phyloP scores from a whole-genome alignment of 306 rosid genomes.

The Senna siamea region DNA sequence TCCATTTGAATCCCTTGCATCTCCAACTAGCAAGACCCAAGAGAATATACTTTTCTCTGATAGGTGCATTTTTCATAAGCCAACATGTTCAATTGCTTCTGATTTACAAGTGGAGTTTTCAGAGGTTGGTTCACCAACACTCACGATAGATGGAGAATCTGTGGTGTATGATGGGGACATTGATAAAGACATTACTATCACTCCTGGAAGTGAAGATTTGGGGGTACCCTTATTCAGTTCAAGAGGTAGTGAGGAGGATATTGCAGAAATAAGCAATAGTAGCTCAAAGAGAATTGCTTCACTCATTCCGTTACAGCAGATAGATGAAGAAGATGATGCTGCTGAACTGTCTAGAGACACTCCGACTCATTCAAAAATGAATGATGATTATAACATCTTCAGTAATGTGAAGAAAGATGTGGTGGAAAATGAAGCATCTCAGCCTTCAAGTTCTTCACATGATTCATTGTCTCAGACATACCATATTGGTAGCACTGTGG shows the following conservation, averaged over 20 bases:
- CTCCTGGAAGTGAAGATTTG: slow-evolving; percentile 46
- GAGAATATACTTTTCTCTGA: slow-evolving; percentile 43
- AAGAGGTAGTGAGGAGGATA: slow-evolving; percentile 34
- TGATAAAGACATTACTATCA: slow-evolving; percentile 50
- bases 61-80: slow-evolving; percentile 56
- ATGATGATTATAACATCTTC: slow-evolving; percentile 29
- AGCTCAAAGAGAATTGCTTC: slow-evolving; percentile 35
- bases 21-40: slow-evolving; percentile 42
- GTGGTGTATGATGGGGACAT: slow-evolving; percentile 59
- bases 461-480: too few species aligned
- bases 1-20: slow-evolving; percentile 44
- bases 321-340: slow-evolving; percentile 48
- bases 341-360: slow-evolving; percentile 37
- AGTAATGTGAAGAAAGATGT: slow-evolving; percentile 27
- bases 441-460: slow-evolving; percentile 40
- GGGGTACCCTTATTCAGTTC: slow-evolving; percentile 51
- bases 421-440: slow-evolving; percentile 38
- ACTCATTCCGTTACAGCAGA: slow-evolving; percentile 13
- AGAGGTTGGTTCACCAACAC: slow-evolving; percentile 74
- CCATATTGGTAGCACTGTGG: too few species aligned
- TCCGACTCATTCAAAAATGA: slow-evolving; percentile 19
- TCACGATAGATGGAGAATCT: slow-evolving; percentile 66
- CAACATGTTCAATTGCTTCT: slow-evolving; percentile 81
- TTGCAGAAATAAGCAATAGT: slow-evolving; percentile 28
- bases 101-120: slow-evolving; percentile 94